Base-by-base conservation (phyloP, 495 filamentous ascomycete genomes). In the Penicillium desertorum region DNA sequence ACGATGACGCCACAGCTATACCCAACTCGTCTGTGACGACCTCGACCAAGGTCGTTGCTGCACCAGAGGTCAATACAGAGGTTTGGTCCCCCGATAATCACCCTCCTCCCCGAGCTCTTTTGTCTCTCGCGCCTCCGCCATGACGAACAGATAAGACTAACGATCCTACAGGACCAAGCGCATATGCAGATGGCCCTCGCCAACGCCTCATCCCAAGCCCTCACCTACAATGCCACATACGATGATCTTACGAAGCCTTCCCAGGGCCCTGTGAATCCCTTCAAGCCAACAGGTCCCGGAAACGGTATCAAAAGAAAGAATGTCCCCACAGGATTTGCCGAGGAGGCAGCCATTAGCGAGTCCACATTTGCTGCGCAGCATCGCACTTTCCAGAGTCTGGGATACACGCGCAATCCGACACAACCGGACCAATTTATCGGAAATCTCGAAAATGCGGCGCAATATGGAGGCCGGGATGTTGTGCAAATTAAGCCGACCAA, bases 271-370 rank as follows among this genome's bases (percentile, higher is more conserved):
- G 75, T 81, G 23, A 92, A 96, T 68, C 89, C 92, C n/a, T 90
- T 89, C 76, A 86, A 87, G 69, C 62, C 76, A 17, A 78, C 84
- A 51, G 82, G 84, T 30, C 62, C 75, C 27, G 76, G 77, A 32
- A 77, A 81, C 49, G 78, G 76, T 25, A 66, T 88, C 34, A 95
- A 93, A 71, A 86, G 93, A 54, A 96, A 96, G 64, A 93, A 94
- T 58, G 87, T 98, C 2, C 86, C 95, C 10, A 96, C 95, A 0
- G 94, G 94, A 5, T 86, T 83, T 65, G 95, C 95, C 0, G 81
- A 92, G 59, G 93, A 98, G 72, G 86, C 87, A 1, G 91, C 84
- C 54, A 86, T 99, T 58, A 95, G 89, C 71, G 93, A 96, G 65
- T 81, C 89, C 54, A 92, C 89, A 0, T 99, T 99, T 65, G 83